phyloP scores from a whole-genome alignment of 495 filamentous ascomycete genomes.

The Jackrogersella multiformis region DNA sequence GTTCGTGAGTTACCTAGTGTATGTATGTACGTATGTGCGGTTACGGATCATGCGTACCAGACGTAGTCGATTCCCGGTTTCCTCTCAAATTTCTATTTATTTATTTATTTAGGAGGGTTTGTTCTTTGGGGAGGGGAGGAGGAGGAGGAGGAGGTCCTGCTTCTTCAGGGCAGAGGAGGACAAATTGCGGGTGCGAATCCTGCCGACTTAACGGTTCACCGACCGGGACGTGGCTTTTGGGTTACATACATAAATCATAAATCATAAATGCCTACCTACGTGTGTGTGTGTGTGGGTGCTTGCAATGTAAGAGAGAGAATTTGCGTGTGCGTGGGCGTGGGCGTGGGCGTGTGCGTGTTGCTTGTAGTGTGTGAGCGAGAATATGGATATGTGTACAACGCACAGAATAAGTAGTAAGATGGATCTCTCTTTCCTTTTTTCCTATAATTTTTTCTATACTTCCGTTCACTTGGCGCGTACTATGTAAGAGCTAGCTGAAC shows the following conservation, averaged over 20 bases:
- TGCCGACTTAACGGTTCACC: background rate
- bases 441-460: background rate
- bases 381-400: constrained; percentile 25
- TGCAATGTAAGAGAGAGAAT: background rate
- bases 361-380: background rate
- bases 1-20: background rate
- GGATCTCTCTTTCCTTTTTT: constrained; percentile 13
- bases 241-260: constrained; percentile 11
- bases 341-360: background rate
- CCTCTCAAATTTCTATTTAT: no score
- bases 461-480: constrained; percentile 12
- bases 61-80: constrained; percentile 22
- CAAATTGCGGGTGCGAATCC: background rate
- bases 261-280: no score
- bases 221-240: background rate
- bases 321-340: background rate
- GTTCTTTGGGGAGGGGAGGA: no score
- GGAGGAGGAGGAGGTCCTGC: no score
- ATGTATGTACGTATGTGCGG: background rate
- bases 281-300: background rate
- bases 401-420: constrained; percentile 28
- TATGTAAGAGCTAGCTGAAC: background rate
- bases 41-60: constrained; percentile 8
- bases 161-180: no score
- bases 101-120: no score